These are phyloP conservation scores for Aspergillus ochraceoroseus DNA, from an alignment of 2,329 filamentous ascomycete species.

Conservation along the genomic window DNA sequence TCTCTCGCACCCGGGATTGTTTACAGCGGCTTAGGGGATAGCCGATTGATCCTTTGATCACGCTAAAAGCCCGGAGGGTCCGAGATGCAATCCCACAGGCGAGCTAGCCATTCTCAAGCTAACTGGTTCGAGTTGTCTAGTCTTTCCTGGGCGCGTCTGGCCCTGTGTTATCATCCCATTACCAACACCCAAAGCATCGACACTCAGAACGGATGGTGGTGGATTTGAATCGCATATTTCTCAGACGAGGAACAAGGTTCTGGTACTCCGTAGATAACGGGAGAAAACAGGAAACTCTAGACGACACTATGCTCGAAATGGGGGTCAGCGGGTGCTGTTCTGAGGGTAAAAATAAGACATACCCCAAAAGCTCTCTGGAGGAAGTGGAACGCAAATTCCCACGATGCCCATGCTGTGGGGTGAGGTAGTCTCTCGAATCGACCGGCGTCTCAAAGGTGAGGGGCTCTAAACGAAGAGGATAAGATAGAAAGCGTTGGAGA, in stretches of 20 bases:
- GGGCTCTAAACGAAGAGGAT: slow-evolving; percentile 13
- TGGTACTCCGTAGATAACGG: too few relatives aligned
- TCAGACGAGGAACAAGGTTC: too few relatives aligned
- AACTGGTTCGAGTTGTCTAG: too few relatives aligned
- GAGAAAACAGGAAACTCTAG: neutral
- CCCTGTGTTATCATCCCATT: too few relatives aligned
- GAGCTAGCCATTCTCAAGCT: neutral
- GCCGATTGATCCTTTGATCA: neutral
- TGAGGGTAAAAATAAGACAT: too few relatives aligned
- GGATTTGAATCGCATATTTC: too few relatives aligned
- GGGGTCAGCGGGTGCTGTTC: too few relatives aligned
- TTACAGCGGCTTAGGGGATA: neutral
- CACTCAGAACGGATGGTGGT: too few relatives aligned
- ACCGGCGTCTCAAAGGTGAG: slow-evolving; percentile 20
- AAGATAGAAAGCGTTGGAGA: slow-evolving; percentile 8
- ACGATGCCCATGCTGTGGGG: slow-evolving; percentile 2
- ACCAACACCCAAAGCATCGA: too few relatives aligned
- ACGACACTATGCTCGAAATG: neutral
- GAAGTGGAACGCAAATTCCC: neutral
- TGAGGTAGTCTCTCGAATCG: slow-evolving; percentile 7
- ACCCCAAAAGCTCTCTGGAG: too few relatives aligned
- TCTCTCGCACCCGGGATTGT: neutral
- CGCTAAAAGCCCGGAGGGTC: slow-evolving; percentile 13
- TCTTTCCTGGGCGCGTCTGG: too few relatives aligned
- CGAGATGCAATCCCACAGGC: slow-evolving; percentile 12